phyloP scores from a whole-genome alignment of 495 filamentous ascomycete genomes.

The Amphirosellinia nigrospora region DNA sequence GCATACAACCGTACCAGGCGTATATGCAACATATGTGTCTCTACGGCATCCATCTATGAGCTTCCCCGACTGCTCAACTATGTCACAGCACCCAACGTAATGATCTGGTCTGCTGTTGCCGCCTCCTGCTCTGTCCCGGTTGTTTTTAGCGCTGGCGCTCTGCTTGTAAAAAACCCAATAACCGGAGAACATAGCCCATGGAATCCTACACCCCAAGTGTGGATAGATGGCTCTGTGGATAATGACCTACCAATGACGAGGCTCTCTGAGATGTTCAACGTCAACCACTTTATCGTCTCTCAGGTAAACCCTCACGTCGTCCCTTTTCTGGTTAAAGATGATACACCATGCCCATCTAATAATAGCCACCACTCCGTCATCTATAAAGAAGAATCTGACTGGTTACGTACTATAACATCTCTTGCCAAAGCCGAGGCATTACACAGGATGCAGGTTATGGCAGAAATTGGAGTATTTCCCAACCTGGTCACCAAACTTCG shows the following conservation, averaged over 20 bases:
- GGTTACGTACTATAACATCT: slow-evolving; percentile 72
- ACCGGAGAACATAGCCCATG: slow-evolving; percentile 80
- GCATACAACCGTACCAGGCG: slow-evolving; percentile 90
- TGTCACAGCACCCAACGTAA: slow-evolving; percentile 88
- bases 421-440: slow-evolving; percentile 82
- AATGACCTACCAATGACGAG: slow-evolving; percentile 92
- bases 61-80: slow-evolving; percentile 88
- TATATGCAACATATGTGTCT: slow-evolving; percentile 93
- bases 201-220: slow-evolving; percentile 82
- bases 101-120: slow-evolving; percentile 96
- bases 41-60: slow-evolving; percentile 84
- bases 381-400: slow-evolving; percentile 49
- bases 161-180: slow-evolving; percentile 84
- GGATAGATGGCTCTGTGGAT: slow-evolving; percentile 94
- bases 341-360: slow-evolving; percentile 54
- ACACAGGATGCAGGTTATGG: slow-evolving; percentile 79
- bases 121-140: slow-evolving; percentile 93
- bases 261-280: slow-evolving; percentile 94
- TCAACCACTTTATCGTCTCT: slow-evolving; percentile 97
- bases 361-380: slow-evolving; percentile 49
- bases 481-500: slow-evolving; percentile 78
- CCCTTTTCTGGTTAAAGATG: slow-evolving; percentile 80
- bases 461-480: slow-evolving; percentile 84
- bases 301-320: slow-evolving; percentile 96
- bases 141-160: slow-evolving; percentile 75